Conservation (phyloP, 2,329 filamentous ascomycete genomes). For the Aspergillus piperis region DNA sequence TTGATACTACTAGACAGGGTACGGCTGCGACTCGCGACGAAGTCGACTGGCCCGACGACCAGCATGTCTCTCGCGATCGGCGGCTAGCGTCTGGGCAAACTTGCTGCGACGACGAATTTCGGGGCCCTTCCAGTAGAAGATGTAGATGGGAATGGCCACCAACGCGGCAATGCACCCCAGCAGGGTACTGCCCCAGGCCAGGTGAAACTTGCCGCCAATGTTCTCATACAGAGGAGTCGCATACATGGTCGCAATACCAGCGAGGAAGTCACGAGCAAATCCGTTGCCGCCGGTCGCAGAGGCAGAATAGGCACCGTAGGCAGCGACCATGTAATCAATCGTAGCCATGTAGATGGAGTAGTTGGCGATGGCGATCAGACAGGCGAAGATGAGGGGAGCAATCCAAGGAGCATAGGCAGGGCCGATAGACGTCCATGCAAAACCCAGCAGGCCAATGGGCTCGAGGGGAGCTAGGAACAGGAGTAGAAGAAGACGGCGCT, state of each 20-base stretch:
- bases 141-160: constrained; percentile 65
- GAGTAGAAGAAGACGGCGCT: constrained; percentile 62
- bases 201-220: constrained; percentile 56
- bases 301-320: constrained; percentile 66
- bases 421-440: constrained; percentile 61
- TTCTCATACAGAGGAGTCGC: constrained; percentile 56
- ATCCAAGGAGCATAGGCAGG: constrained; percentile 61
- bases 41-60: constrained; percentile 18
- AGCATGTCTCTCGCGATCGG: constrained; percentile 16
- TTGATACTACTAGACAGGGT: neutral
- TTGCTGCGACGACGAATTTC: constrained; percentile 54
- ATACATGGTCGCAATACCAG: constrained; percentile 63
- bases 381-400: constrained; percentile 60
- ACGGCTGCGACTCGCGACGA: constrained; percentile 4
- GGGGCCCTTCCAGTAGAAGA: constrained; percentile 68
- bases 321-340: constrained; percentile 68
- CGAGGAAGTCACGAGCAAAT: constrained; percentile 65
- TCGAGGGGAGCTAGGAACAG: constrained; percentile 61
- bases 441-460: constrained; percentile 63
- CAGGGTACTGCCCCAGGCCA: constrained; percentile 65
- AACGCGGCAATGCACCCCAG: constrained; percentile 63
- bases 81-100: constrained; percentile 48
- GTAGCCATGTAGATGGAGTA: constrained; percentile 66
- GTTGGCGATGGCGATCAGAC: constrained; percentile 65
- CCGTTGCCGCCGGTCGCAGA: constrained; percentile 69